phyloP scores from a whole-genome alignment of 2,329 filamentous ascomycete genomes.

The Apiospora malaysiana region DNA sequence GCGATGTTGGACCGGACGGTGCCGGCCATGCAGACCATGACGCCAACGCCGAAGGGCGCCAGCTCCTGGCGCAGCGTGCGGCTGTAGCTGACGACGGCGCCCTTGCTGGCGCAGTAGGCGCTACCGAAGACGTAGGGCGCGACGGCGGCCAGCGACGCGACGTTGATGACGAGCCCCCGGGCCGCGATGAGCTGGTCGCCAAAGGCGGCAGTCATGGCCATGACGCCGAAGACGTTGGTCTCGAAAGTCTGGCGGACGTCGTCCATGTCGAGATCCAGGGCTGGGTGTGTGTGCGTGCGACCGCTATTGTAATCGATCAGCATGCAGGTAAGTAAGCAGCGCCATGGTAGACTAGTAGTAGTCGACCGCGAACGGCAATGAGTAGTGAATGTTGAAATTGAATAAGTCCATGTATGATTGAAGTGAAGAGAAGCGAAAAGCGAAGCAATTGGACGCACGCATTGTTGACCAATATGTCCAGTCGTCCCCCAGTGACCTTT shows the following conservation, averaged over 20 bases:
- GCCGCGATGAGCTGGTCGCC: conserved; percentile 51
- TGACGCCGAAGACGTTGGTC: conserved; percentile 60
- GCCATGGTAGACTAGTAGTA: too few relatives aligned
- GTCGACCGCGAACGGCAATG: too few relatives aligned
- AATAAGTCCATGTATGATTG: too few relatives aligned
- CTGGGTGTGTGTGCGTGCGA: conserved; percentile 54
- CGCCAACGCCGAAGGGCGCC: conserved; percentile 58
- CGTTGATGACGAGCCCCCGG: conserved; percentile 57
- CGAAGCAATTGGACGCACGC: conserved; percentile 48
- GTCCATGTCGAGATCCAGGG: conserved; percentile 54
- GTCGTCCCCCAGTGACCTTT: conserved; percentile 55
- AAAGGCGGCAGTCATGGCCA: conserved; percentile 57
- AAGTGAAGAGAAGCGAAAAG: background rate
- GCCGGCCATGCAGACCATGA: conserved; percentile 62
- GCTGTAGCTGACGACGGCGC: conserved; percentile 58
- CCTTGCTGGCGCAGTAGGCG: conserved; percentile 62
- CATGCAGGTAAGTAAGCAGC: conserved; percentile 27
- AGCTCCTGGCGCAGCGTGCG: conserved; percentile 60
- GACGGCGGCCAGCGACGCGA: conserved; percentile 57
- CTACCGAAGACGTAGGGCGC: conserved; percentile 59
- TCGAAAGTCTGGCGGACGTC: conserved; percentile 59
- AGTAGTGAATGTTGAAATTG: too few relatives aligned
- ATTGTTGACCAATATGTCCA: conserved; percentile 68
- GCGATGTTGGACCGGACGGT: conserved; percentile 59
- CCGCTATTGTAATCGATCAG: conserved; percentile 43